These are phyloP conservation scores for Aureobasidium pullulans DNA, from an alignment of 2,329 filamentous ascomycete species.

Conservation along the genomic window DNA sequence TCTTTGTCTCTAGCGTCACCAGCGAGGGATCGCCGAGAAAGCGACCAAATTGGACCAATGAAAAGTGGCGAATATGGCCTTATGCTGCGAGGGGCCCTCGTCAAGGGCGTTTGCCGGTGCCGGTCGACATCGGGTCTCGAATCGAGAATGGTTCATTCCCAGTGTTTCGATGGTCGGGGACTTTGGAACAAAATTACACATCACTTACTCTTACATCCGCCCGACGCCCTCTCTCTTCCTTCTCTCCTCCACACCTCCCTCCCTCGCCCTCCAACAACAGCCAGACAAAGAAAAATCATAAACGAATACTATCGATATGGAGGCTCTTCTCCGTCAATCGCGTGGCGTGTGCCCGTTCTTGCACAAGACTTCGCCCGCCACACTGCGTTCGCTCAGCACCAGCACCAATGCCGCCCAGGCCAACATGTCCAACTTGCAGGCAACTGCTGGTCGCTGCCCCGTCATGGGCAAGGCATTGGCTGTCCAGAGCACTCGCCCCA, in stretches of 20 bases:
- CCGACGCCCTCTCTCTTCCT: neutral
- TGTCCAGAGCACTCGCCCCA: constrained; percentile 58
- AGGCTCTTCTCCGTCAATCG: constrained; percentile 88
- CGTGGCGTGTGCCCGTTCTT: constrained; percentile 96
- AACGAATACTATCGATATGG: constrained; percentile 53
- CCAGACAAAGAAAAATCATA: neutral
- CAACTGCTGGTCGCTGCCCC: constrained; percentile 88
- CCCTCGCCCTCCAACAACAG: neutral
- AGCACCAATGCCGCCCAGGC: constrained; percentile 57
- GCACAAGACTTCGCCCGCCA: constrained; percentile 86
- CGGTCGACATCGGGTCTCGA: neutral
- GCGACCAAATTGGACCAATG: neutral
- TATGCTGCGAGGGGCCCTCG: neutral
- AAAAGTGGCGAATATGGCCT: constrained; percentile 1
- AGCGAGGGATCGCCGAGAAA: constrained; percentile 6
- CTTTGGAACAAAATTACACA: constrained; percentile 4
- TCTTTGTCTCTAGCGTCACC: neutral
- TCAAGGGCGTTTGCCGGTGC: constrained; percentile 1
- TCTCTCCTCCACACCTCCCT: neutral
- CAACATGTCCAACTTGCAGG: constrained; percentile 94
- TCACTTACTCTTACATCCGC: neutral
- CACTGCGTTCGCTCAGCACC: constrained; percentile 80
- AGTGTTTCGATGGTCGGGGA: neutral
- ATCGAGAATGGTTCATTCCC: neutral
- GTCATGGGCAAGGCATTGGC: constrained; percentile 98